phyloP scores from a whole-genome alignment of 2,329 filamentous ascomycete species.

The Cytospora paraplurivora region DNA sequence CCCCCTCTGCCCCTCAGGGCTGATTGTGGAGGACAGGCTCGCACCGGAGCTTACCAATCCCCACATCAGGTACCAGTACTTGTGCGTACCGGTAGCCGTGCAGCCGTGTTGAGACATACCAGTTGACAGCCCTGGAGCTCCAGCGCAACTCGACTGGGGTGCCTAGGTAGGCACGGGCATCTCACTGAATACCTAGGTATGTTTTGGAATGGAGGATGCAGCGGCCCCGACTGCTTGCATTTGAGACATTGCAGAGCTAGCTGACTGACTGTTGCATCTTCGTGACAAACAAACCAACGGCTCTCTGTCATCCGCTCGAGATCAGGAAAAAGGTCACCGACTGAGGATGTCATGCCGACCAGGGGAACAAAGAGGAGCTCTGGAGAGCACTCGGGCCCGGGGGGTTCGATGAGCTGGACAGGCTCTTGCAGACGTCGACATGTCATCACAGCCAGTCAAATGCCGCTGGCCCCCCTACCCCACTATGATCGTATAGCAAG shows the following conservation, averaged over 20 bases:
- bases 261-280: not conserved
- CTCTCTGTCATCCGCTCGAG: too few relatives aligned
- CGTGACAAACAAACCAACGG: not conserved
- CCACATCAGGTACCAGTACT: not conserved
- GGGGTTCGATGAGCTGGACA: not conserved
- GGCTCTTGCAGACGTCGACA: slow-evolving; percentile 19
- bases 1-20: not conserved
- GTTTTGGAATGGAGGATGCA: not conserved
- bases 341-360: not conserved
- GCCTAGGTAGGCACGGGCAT: not conserved
- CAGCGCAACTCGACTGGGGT: not conserved
- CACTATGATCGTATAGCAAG: not conserved
- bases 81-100: not conserved
- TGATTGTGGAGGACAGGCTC: not conserved
- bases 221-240: not conserved
- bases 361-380: not conserved
- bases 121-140: not conserved
- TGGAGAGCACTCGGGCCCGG: not conserved
- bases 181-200: not conserved
- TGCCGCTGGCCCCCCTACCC: not conserved
- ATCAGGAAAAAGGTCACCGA: too few relatives aligned
- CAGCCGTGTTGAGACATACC: not conserved
- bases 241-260: not conserved
- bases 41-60: not conserved
- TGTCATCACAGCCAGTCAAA: slow-evolving; percentile 15